Evolutionary conservation across 768 basidiomycete genomes (phyloP), one percentile per base, ranked within the genome.

Genomic region (Antrodiella citrinella): DNA sequence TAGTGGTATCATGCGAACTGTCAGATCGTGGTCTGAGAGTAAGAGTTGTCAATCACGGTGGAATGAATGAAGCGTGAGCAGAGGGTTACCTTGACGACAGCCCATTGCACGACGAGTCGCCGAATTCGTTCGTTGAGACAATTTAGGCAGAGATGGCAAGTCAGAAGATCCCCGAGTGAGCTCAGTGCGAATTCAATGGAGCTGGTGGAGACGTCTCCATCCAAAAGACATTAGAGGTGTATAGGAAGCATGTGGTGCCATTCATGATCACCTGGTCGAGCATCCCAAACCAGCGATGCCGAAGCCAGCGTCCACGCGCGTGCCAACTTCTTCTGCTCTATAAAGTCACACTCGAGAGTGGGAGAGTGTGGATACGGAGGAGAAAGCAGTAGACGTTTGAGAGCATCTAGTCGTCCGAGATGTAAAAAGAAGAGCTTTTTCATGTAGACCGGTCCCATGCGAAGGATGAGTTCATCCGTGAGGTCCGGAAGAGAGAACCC

Each of bases 271-370:
- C 86, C 87, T 56, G 86, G 84, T 50, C 85, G 72, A 26, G 84
- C 84, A 65, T 89, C 87, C 87, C 87, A 90, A 9, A 84, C 84
- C 4, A 91, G 76, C 66, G 88, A 89, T 9, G 87, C 87, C 1
- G 83, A 80, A 20, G 88, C 87, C 26, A 91, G 67, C 12, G 87
- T 85, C 87, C 87, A 91, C 4, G 87, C 87, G 42, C 87, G 69
- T 10, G 84, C 84, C 30, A 91, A 59, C 60, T 78, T 86, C 68
- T 88, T 89, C 67, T 90, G 87, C 59, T 87, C 82, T 0, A 73
- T 65, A 59, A 84, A 82, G 62, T 87, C 85, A 57, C 88, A 91
- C 20, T 64, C 61, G 3, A 72, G 58, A 0, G 79, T 88, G 13
- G 88, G 84, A n/a, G 81, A 70, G 61, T 91, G 88, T 2, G 83